Evolutionary conservation across 495 filamentous ascomycete genomes (phyloP).

Genomic region (Tuber magnatum): DNA sequence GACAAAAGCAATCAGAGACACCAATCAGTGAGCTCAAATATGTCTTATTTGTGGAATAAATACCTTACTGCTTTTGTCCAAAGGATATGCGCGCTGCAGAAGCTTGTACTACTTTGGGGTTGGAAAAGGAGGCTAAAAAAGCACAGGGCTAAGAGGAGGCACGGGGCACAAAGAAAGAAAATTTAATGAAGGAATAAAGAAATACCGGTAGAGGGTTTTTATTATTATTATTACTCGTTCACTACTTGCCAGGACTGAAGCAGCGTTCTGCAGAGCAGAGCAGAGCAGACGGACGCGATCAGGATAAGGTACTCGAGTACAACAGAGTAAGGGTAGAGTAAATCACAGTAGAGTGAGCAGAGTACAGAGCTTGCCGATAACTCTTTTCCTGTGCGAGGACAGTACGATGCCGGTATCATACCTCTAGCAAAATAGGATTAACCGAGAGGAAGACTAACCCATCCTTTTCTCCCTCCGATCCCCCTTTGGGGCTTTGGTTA

Average conservation of each 20-base stretch:
- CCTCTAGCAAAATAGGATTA: not conserved
- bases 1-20: conserved; percentile 37
- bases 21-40: conserved; percentile 6
- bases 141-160: not conserved
- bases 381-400: not conserved
- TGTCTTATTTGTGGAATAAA: conserved; percentile 16
- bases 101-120: not conserved
- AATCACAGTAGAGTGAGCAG: not conserved
- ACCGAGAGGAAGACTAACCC: not conserved
- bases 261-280: not conserved
- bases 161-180: conserved; percentile 10
- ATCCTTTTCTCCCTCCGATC: not conserved
- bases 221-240: conserved; percentile 8
- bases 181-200: conserved; percentile 22
- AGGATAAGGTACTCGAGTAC: not conserved
- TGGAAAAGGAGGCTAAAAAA: not conserved
- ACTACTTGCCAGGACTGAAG: not conserved
- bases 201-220: conserved; percentile 25
- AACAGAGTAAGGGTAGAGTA: not conserved
- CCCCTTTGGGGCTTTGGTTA: not conserved
- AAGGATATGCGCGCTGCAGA: not conserved
- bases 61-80: not conserved
- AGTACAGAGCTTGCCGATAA: conserved; percentile 4
- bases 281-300: not conserved
- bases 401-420: not conserved